Evolutionary conservation across 2,329 filamentous ascomycete species (phyloP).

Genomic region (Gnomoniopsis smithogilvyi): DNA sequence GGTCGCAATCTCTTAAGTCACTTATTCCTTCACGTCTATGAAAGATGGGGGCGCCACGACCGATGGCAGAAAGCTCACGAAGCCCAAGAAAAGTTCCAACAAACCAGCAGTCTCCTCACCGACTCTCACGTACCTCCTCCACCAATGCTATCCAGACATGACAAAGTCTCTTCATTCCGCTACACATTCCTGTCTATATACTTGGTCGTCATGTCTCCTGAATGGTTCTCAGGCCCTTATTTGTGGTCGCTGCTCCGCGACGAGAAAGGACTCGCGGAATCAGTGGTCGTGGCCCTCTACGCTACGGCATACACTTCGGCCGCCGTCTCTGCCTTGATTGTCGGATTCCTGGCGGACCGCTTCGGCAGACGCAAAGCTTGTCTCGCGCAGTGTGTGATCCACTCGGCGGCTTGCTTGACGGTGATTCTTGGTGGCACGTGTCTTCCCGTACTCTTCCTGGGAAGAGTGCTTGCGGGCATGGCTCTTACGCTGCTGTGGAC

Average conservation of each 20-base stretch:
- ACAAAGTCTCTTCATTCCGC: conserved; percentile 6
- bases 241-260: conserved; percentile 20
- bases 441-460: conserved; percentile 16
- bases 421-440: conserved; percentile 13
- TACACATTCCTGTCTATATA: conserved; percentile 18
- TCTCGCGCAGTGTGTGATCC: conserved; percentile 17
- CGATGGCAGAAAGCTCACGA: neutral
- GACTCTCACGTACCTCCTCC: neutral
- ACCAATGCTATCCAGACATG: neutral
- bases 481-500: conserved; percentile 53
- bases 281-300: conserved; percentile 17
- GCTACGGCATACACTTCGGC: conserved; percentile 19
- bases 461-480: conserved; percentile 49
- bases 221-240: conserved; percentile 19
- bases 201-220: conserved; percentile 20
- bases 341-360: conserved; percentile 19
- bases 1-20: conserved; percentile 5
- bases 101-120: neutral
- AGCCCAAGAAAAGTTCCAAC: neutral
- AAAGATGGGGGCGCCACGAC: conserved; percentile 3
- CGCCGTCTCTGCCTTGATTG: conserved; percentile 18
- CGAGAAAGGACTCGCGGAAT: conserved; percentile 18
- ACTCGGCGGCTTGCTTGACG: conserved; percentile 16
- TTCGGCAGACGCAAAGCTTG: conserved; percentile 18
- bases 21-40: neutral